Evolutionary conservation across 305 asterid species (phyloP), one percentile per base, ranked within the genome.

Genomic region (Solanum chacoense): DNA sequence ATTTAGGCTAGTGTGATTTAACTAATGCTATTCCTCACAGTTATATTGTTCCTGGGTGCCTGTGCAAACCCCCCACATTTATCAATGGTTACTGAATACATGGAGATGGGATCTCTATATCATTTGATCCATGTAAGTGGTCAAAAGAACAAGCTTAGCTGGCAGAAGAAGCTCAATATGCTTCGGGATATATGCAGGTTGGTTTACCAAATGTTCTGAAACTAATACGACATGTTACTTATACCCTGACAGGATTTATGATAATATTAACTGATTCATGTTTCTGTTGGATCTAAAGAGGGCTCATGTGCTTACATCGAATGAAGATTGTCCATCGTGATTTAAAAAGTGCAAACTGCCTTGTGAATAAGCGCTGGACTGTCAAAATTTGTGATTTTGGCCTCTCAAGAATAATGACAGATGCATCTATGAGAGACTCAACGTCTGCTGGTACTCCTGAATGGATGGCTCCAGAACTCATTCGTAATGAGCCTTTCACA

Each of bases 381-480:
- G 98, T 95, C 50, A 98, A 98, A 93, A 95, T 98, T 90, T 96
- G 98, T 73, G 99, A 98, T 91, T 98, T 98, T 92, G 99, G 99
- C 87, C 99, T 98, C 67, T 98, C 99, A n/a, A 96, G 98, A 92
- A 93, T 95, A 87, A 93, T 90, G 97, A 90, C 91, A 69, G 94
- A 94, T 79, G 86, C 90, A 78, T 91, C 95, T 84, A 92, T 95
- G 89, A 93, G 90, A 87, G 98, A 96, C 91, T 90, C 95, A 38
- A 92, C 98, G 14, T 95, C 98, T 1, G 99, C 99, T 69, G 99
- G 99, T 88, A 98, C 99, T 89, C 99, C 99, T 11, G 99, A 98
- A 90, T 96, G 99, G 99, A 98, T 98, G 99, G 99, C 99, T 81
- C 99, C 99, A 26, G 99, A 98, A 92, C 98, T 98, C 72, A 94